Evolutionary conservation across 2,329 filamentous ascomycete genomes (phyloP), one percentile per base, ranked within the genome.

Genomic region (Knufia petricola): DNA sequence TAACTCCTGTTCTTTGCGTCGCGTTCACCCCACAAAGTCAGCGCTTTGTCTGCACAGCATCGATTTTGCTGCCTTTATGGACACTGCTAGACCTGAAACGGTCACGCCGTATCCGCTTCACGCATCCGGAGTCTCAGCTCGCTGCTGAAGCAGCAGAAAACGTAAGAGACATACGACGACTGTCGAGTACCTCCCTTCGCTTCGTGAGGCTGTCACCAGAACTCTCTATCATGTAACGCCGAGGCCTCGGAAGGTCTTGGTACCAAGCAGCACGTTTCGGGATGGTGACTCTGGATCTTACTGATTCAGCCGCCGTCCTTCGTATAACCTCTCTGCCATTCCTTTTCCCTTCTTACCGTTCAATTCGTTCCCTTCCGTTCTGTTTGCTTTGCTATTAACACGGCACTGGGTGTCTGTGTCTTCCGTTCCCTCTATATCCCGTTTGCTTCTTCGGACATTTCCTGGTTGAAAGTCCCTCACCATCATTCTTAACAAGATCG

Each of bases 321-420:
- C 21, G 43, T 38, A 46, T 37, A 24, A 46, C 43, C 17, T 52
- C 46, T 41, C 45, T 50, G 37, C 17, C 47, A 51, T 44, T 46
- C 47, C 46, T 48, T 50, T 50, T 41, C 43, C 21, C 40, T 44
- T 23, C 43, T 41, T 50, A 38, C 42, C 38, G 38, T 36, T 52
- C 44, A 56, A 54, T 52, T 55, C 46, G 42, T 49, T 50, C 52
- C 38, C 43, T 54, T 47, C 54, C 45, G 43, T 53, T 20, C 24
- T 44, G 50, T 46, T 50, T 56, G 50, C 49, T 50, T 42, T 15
- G 32, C 15, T 44, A 2, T 61, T 31, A 30, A 59, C 54, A 59
- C 39, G 63, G 58, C 12, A 48, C 66, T 46, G 32, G 60, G 34
- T 56, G 45, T 24, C 39, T 63, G 3, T 52, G 59, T 10, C 48